phyloP scores from a whole-genome alignment of 164 flowering plant genomes.

The Umbilicus rupestris region DNA sequence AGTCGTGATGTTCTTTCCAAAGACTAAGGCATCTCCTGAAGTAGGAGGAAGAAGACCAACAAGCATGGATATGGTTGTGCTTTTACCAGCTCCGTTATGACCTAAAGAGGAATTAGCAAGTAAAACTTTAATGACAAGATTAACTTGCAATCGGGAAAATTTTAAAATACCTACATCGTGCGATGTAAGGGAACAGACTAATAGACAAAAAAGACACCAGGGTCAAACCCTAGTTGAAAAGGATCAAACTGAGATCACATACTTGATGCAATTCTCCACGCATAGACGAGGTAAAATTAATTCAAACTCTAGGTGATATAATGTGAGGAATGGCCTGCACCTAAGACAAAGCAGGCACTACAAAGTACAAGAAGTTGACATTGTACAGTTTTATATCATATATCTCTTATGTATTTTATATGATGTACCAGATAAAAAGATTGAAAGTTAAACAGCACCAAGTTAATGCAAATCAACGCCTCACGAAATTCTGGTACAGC shows the following conservation, averaged over 20 bases:
- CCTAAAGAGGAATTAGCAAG: conserved; percentile 36
- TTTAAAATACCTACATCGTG: not conserved
- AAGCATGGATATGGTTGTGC: conserved; percentile 97
- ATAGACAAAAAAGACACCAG: not conserved
- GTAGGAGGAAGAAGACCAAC: conserved; percentile 94
- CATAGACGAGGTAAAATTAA: not conserved
- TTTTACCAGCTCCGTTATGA: conserved; percentile 99
- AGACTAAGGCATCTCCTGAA: conserved; percentile 89
- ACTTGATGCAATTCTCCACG: not conserved
- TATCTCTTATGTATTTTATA: too few species aligned
- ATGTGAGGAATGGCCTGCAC: not conserved
- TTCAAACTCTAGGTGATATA: not conserved
- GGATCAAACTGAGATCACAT: not conserved
- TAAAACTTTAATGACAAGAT: not conserved
- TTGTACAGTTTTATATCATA: too few species aligned
- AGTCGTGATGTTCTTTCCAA: conserved; percentile 70
- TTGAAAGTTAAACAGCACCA: not conserved
- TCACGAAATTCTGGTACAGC: not conserved
- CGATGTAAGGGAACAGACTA: not conserved
- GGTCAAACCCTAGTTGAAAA: not conserved
- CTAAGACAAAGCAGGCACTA: not conserved
- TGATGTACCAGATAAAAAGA: too few species aligned
- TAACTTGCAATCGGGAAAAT: not conserved
- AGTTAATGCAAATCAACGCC: not conserved
- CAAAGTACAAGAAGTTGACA: not conserved